phyloP scores from a whole-genome alignment of 164 flowering plant genomes.

The Aristolochia fimbriata region DNA sequence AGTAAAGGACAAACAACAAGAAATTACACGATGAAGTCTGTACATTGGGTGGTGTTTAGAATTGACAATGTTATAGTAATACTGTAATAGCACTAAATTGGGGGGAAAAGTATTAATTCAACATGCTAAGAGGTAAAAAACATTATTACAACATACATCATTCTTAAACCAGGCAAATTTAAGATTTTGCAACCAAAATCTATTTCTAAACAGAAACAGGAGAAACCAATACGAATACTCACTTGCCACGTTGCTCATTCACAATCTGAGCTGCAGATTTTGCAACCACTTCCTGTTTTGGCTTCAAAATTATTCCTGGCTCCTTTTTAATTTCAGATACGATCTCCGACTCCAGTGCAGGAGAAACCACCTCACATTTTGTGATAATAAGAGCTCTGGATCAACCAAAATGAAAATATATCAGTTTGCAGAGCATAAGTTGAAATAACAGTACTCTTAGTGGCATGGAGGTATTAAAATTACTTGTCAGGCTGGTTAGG shows the following conservation, averaged over 20 bases:
- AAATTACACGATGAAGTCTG: too few species aligned
- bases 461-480: background rate
- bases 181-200: too few species aligned
- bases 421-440: background rate
- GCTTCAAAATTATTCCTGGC: slow-evolving; percentile 54
- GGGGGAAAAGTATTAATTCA: too few species aligned
- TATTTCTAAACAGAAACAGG: too few species aligned
- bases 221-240: slow-evolving; percentile 5
- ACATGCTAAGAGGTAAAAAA: too few species aligned
- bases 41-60: too few species aligned
- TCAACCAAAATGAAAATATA: slow-evolving; percentile 1
- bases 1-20: too few species aligned
- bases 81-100: too few species aligned
- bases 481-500: slow-evolving; percentile 78
- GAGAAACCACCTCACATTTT: slow-evolving; percentile 70
- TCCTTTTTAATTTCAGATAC: slow-evolving; percentile 22
- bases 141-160: too few species aligned
- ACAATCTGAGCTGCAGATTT: slow-evolving; percentile 90
- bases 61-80: too few species aligned
- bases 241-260: slow-evolving; percentile 72
- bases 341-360: slow-evolving; percentile 69
- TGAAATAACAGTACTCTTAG: too few species aligned
- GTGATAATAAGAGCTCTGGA: slow-evolving; percentile 24
- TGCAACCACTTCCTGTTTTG: slow-evolving; percentile 62
- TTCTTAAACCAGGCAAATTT: too few species aligned